These are phyloP conservation scores for Pascua guehoae DNA, from an alignment of 1,284 basidiomycete species.

Conservation along the genomic window DNA sequence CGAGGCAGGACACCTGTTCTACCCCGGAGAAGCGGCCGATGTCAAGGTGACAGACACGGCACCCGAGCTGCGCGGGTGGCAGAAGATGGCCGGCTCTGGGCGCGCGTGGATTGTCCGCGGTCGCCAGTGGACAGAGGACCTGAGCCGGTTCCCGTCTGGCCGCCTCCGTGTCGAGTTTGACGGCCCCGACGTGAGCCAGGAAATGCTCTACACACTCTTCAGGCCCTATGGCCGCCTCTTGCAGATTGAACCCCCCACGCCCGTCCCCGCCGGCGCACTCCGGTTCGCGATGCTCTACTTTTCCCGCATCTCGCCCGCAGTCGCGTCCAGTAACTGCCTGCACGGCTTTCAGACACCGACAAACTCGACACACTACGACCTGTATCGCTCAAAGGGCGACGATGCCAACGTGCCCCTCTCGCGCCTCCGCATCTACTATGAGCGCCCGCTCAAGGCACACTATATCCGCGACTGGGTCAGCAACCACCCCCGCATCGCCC, in stretches of 20 bases:
- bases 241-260: constrained; percentile 61
- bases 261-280: constrained; percentile 64
- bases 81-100: constrained; percentile 52
- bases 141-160: constrained; percentile 72
- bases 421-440: constrained; percentile 64
- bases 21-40: constrained; percentile 8
- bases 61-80: constrained; percentile 16
- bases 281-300: constrained; percentile 66
- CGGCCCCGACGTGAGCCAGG: constrained; percentile 77
- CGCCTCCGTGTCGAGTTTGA: constrained; percentile 76
- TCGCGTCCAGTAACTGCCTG: constrained; percentile 77
- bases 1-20: constrained; percentile 15
- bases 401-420: constrained; percentile 50
- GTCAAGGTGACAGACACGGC: constrained; percentile 1
- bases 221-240: constrained; percentile 75
- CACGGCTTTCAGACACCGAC: constrained; percentile 62
- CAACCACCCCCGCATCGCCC: constrained; percentile 76
- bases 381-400: constrained; percentile 18
- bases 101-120: constrained; percentile 76
- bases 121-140: constrained; percentile 81
- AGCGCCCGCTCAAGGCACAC: constrained; percentile 71
- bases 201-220: constrained; percentile 52
- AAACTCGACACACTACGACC: constrained; percentile 42
- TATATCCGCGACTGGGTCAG: constrained; percentile 76
- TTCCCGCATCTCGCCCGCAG: constrained; percentile 63